Evolutionary conservation across 768 basidiomycete genomes (phyloP), one percentile per base, ranked within the genome.

Genomic region (Myochromella boudieri): DNA sequence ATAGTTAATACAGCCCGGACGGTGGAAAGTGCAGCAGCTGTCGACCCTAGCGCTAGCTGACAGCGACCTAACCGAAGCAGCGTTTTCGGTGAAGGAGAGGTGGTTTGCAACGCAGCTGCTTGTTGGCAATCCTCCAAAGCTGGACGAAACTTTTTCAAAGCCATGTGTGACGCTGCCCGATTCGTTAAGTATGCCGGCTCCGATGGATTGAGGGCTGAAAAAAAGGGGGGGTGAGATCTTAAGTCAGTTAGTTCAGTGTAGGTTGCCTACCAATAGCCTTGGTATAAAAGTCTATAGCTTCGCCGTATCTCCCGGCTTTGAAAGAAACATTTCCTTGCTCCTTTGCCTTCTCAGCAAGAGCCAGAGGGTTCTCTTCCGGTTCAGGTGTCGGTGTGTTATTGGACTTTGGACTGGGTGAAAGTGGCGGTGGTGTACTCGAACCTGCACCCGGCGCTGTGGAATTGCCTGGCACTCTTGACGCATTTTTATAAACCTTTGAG

Each of bases 111-210:
- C 0, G 79, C 65, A 0, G 78, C 74, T 3, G 91, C 91, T 27
- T 72, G 72, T 62, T 90, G 90, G 58, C 90, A 93, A 60, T 95
- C 91, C 28, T 75, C 76, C 14, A 93, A 71, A 0, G 92, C 92
- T 0, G 71, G 67, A 25, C 81, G 74, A 73, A 86, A 94, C 26
- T 80, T 80, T 60, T 92, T 91, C 41, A 88, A 61, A 0, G 82
- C 80, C 80, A 95, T 94, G 60, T 85, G 80, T 2, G 91, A 84
- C 0, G 92, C 91, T 0, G 92, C 91, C 22, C 91, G 82, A 63
- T 95, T 95, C 0, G 90, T 89, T 51, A 85, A 71, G 60, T 87
- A 94, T 2, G 86, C 76, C 0, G 91, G 81, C 63, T 93, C 87
- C 3, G 70, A 55, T 0, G 82, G 65, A 49, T 81, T 81, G 54